Evolutionary conservation across 1,139 yeast genomes (phyloP), one percentile per base, ranked within the genome.

Genomic region (Candida sojae): DNA sequence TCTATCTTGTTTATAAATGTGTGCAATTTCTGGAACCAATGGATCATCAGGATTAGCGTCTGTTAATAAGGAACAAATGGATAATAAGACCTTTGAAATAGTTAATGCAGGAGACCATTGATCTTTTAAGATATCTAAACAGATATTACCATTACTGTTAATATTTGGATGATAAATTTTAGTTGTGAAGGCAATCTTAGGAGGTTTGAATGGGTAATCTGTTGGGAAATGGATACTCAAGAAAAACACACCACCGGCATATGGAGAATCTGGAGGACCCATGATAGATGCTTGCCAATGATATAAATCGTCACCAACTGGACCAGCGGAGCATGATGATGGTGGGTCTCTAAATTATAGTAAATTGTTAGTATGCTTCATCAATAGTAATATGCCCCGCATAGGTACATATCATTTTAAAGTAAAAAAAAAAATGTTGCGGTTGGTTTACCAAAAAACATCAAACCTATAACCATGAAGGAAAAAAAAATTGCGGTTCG

Each of bases 1-100:
- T 68, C 96, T 83, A 75, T 93, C 98, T 58, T 91, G 90, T 79
- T 92, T 92, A 79, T 93, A 95, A 58, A 91, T 84, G 67, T 93
- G 96, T 52, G 99, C 99, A 62, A 93, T 93, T 73, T 93, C 99
- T 28, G 98, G 98, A 43, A 93, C 99, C 67, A 95, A 83, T 52
- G 99, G 99, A 77, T 93, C 99, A 70, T 93, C 99, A 31, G 99
- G 99, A 66, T 93, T 93, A 48, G 99, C 98, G 70, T 93, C 98
- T 40, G 98, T 93, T 66, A 89, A 80, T 71, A 90, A 78, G 28
- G 96, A 90, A 67, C 96, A 89, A 65, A 90, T 89, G 45, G 96
- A 88, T 61, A 90, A 79, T 61, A 90, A 80, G 44, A 90, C 96
- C 75, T 90, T 90, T 34, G 96, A 88, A 59, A 90, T 87, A 51